Percentiles rank a stretch among this genome's conserved stretches.
Evolutionary conservation across 805 yeast genomes (phyloP).

Genomic region (Candida insectorum): DNA sequence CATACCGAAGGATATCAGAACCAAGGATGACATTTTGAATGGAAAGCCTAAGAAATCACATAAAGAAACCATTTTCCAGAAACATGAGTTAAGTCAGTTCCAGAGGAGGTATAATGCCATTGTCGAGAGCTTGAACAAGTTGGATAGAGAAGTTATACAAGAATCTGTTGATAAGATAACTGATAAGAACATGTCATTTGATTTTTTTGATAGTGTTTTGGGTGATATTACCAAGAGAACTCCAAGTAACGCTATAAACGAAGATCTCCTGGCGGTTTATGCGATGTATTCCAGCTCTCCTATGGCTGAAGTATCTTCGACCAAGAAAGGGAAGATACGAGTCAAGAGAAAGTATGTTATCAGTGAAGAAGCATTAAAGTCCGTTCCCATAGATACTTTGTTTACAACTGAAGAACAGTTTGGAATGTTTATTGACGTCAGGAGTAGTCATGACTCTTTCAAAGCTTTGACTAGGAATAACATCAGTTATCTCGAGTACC

Average conservation of each 20-base stretch:
- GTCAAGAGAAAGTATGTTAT: slow-evolving; percentile 37
- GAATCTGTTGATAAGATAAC: slow-evolving; percentile 5
- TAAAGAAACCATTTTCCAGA: slow-evolving; percentile 55
- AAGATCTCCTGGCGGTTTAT: slow-evolving; percentile 16
- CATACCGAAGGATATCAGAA: slow-evolving; percentile 23
- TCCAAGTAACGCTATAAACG: slow-evolving; percentile 7
- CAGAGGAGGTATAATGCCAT: slow-evolving; percentile 40
- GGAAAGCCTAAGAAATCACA: slow-evolving; percentile 36
- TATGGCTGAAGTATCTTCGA: slow-evolving; percentile 11
- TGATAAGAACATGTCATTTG: slow-evolving; percentile 7
- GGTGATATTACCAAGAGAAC: slow-evolving; percentile 3
- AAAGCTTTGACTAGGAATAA: slow-evolving; percentile 23
- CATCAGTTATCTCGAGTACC: slow-evolving; percentile 48
- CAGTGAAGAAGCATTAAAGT: slow-evolving; percentile 47
- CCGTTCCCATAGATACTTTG: slow-evolving; percentile 41
- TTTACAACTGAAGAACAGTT: slow-evolving; percentile 60
- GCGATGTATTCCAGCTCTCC: slow-evolving; percentile 24
- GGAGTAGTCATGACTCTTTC: slow-evolving; percentile 50
- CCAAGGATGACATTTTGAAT: slow-evolving; percentile 10
- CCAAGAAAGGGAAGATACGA: slow-evolving; percentile 16
- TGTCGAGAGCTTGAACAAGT: slow-evolving; percentile 6
- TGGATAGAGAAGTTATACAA: slow-evolving; percentile 5
- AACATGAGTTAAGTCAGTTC: slow-evolving; percentile 62
- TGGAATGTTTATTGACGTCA: slow-evolving; percentile 64
- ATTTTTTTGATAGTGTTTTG: slow-evolving; percentile 6